Conservation (phyloP, 257 asterid genomes). For the Paraleonurus japonicus region DNA sequence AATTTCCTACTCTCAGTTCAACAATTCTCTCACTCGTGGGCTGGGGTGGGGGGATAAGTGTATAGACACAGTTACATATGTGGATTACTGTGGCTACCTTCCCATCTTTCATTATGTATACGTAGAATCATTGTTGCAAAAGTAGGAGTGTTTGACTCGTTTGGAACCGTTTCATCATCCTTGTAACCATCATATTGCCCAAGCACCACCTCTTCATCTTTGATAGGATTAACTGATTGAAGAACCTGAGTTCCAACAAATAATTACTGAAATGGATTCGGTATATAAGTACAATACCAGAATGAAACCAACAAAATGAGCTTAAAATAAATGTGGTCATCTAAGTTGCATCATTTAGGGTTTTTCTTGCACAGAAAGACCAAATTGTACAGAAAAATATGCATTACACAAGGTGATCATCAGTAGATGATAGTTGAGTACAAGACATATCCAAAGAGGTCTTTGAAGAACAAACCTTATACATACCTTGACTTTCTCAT, state of each 20-base stretch:
- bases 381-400: background rate
- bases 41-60: background rate
- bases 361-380: background rate
- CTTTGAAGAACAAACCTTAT: background rate
- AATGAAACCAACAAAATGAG: slow-evolving; percentile 11
- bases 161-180: slow-evolving; percentile 94
- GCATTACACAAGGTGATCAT: background rate
- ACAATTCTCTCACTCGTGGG: background rate
- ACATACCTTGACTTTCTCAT: slow-evolving; percentile 93
- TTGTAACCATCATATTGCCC: slow-evolving; percentile 96
- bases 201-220: slow-evolving; percentile 88
- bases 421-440: background rate
- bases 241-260: slow-evolving; percentile 66
- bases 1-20: background rate
- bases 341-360: slow-evolving; percentile 3
- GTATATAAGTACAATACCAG: slow-evolving; percentile 2
- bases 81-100: slow-evolving; percentile 49
- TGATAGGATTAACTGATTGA: slow-evolving; percentile 81
- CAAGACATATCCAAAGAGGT: background rate
- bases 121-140: slow-evolving; percentile 70
- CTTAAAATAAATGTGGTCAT: background rate
- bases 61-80: background rate
- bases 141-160: slow-evolving; percentile 87
- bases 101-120: slow-evolving; percentile 92
- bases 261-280: slow-evolving; percentile 15